phyloP scores from a whole-genome alignment of 2,329 filamentous ascomycete genomes.

The Leptoxyphium fumago region DNA sequence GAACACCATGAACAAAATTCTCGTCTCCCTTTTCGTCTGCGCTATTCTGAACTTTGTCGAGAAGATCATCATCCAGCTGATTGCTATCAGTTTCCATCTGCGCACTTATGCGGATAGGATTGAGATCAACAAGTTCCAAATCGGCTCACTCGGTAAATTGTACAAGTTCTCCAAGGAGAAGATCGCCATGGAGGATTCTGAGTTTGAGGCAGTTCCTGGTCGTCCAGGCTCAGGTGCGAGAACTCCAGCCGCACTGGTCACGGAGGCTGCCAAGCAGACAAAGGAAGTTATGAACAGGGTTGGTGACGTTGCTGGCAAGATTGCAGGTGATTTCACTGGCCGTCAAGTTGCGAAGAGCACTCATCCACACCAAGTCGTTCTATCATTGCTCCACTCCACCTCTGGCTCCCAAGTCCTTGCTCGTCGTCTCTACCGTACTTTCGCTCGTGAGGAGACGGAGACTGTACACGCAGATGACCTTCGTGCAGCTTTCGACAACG shows the following conservation, averaged over 20 bases:
- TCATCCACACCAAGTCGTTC: slow-evolving; percentile 71
- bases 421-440: slow-evolving; percentile 74
- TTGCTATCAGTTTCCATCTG: slow-evolving; percentile 83
- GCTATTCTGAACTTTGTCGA: slow-evolving; percentile 70
- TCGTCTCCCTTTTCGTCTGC: slow-evolving; percentile 71
- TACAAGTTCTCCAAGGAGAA: slow-evolving; percentile 50
- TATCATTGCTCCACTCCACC: slow-evolving; percentile 60
- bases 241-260: slow-evolving; percentile 60
- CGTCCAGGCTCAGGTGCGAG: slow-evolving; percentile 43
- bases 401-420: slow-evolving; percentile 69
- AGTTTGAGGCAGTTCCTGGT: slow-evolving; percentile 46
- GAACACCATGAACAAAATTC: slow-evolving; percentile 64
- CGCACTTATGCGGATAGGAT: slow-evolving; percentile 85
- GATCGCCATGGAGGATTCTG: slow-evolving; percentile 58
- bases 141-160: slow-evolving; percentile 50
- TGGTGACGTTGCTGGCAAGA: slow-evolving; percentile 68
- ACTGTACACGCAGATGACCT: slow-evolving; percentile 68
- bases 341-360: slow-evolving; percentile 50
- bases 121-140: slow-evolving; percentile 82
- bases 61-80: slow-evolving; percentile 89
- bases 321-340: slow-evolving; percentile 87
- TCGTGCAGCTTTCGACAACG: slow-evolving; percentile 59
- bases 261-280: slow-evolving; percentile 57
- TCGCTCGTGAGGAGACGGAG: slow-evolving; percentile 59
- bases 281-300: slow-evolving; percentile 64